Evolutionary conservation across 129 eudicot species (phyloP), one percentile per base, ranked within the genome.

Genomic region (Tanacetum coccineum): DNA sequence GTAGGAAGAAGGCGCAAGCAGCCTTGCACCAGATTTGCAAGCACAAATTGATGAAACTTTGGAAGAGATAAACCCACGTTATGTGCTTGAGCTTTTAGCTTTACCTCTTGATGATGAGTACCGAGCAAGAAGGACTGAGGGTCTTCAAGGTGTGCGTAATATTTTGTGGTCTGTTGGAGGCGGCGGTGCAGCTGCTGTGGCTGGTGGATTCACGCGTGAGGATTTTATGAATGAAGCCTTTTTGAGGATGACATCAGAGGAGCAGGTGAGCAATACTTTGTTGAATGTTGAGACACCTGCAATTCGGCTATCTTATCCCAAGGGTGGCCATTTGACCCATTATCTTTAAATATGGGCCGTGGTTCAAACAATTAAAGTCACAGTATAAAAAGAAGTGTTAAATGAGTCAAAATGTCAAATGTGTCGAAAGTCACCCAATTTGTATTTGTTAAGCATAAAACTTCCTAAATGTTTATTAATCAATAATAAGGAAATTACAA

Each of bases 1-100:
- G 66, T 73, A 93, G 96, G 99, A 93, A 78, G 99, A 93, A 86
- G 96, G 99, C 64, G 96, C 99, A 61, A 93, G 92, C 68, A 93
- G 87, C 70, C 99, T 93, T 61, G 96, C 99, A 50, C 95, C 86
- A 40, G 99, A 93, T 78, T 74, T 93, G 70, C 99, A 89, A 79
- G 87, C 96, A 19, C 96, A 93, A 68, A 89, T 93, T 76, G 99
- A 93, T 67, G 99, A 93, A 70, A 93, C 99, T 39, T 65, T 93
- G 56, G 99, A 93, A 77, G 99, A 93, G 76, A 84, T 93, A 74
- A 82, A 70, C 52, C 99, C 99, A 15, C 77, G 86, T n/a, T 93
- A 85, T 77, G 96, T 89, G 60, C 81, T 93, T 30, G 95, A 93
- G 82, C 99, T 93, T 70, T 74, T 93, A 64, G 86, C 92, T 58